A percentile compares a stretch with the other conserved stretches of the same genome.
phyloP scores from a whole-genome alignment of 2,329 filamentous ascomycete species.

The Pseudocercospora ulei region DNA sequence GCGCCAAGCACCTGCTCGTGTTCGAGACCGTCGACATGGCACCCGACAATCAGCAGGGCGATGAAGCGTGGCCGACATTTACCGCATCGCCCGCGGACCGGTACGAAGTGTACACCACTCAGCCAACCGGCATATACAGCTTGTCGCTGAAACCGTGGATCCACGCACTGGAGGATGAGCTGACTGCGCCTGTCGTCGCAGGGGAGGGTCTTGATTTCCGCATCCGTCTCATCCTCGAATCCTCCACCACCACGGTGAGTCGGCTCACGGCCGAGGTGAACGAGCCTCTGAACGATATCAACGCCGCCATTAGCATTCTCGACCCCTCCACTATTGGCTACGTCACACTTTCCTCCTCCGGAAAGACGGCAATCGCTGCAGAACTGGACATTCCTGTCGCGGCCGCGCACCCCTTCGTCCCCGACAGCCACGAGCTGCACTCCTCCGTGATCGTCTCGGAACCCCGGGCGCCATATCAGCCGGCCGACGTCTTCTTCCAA shows the following conservation, averaged over 20 bases:
- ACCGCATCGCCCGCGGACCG: constrained; percentile 48
- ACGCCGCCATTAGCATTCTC: constrained; percentile 46
- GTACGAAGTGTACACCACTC: constrained; percentile 52
- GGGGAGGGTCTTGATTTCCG: constrained; percentile 48
- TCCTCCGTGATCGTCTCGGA: constrained; percentile 44
- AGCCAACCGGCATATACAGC: constrained; percentile 45
- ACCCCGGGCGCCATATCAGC: constrained; percentile 48
- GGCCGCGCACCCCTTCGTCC: constrained; percentile 47
- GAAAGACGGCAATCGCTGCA: constrained; percentile 39
- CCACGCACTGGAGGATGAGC: constrained; percentile 47
- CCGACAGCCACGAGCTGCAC: constrained; percentile 16
- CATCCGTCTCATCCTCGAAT: constrained; percentile 47
- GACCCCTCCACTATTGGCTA: constrained; percentile 49
- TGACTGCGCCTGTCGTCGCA: constrained; percentile 36
- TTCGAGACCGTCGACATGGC: constrained; percentile 38
- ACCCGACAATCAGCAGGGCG: constrained; percentile 19
- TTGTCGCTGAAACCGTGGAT: constrained; percentile 51
- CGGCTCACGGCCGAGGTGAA: constrained; percentile 33
- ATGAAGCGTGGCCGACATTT: constrained; percentile 45
- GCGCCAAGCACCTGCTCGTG: constrained; percentile 30
- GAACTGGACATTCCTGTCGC: constrained; percentile 46
- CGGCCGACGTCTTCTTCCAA: constrained; percentile 50
- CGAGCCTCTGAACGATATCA: constrained; percentile 26
- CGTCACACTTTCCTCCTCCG: constrained; percentile 42
- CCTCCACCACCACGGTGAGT: constrained; percentile 43